Evolutionary conservation across 163 green algal species (phyloP), one percentile per base, ranked within the genome.

Genomic region (Scenedesmus sp.): DNA sequence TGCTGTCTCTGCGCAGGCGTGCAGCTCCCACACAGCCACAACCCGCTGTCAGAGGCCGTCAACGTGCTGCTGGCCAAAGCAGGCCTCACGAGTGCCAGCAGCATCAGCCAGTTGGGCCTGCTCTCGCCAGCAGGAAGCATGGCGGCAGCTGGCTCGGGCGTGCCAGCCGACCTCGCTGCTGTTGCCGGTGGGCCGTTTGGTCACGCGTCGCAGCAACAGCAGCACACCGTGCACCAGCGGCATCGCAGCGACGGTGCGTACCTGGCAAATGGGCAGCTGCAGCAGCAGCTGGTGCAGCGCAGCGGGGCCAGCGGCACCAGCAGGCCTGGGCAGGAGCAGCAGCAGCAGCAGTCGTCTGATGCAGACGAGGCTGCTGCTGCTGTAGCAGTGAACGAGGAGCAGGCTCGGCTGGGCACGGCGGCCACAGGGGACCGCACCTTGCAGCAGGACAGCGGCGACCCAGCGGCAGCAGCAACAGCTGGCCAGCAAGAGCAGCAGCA

Each of bases 1-100:
- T 43, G 35, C 70, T n/a, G 70, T 82, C 4, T 0, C 33, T 82
- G 73, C 30, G 46, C 81, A 43, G 81, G 81, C 12, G 46, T 86
- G 1, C 65, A 76, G 65, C 65, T 76, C 30, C 65, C 65, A 40
- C 65, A 76, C 65, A 91, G 87, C 81, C 51, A 61, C 56, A 91
- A 81, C 87, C 76, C 79, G 9, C 40, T 91, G 5, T 80, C 78
- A 37, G 87, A 91, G 81, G 87, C 87, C 0, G 76, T 87, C 53
- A 87, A 56, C 6, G 10, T 15, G 0, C 56, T 91, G 87, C 87
- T 91, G 35, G 20, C 30, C 20, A 44, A 26, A 26, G 87, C 51
- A 20, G 78, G 51, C 9, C 37, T 83, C 4, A 46, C 56, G 49
- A 46, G 13, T 35, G 59, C 26, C 53, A 70, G 84, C 84, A 70